Evolutionary conservation across 352 stramenopile species (phyloP), one percentile per base, ranked within the genome.

Genomic region (Phytophthora ramorum): DNA sequence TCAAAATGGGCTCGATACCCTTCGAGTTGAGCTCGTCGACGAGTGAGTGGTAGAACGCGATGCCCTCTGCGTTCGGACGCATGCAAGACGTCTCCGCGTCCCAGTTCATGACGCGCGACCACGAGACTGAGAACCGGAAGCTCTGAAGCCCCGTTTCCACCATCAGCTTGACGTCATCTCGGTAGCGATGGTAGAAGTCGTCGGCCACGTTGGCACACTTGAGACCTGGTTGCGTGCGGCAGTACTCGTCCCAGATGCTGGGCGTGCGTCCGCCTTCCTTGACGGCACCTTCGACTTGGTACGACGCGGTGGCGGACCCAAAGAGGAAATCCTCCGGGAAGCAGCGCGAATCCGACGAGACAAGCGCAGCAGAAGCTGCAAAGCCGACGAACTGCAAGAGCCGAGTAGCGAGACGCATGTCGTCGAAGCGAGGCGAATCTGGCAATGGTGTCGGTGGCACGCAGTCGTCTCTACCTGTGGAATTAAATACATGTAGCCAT

Each of bases 211-310:
- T 87, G 28, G 92, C 95, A 19, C 73, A 97, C 40, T 95, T 79
- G 12, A 85, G 46, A 52, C 87, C 64, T 16, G 78, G 54, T 6
- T 83, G 68, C 70, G n/a, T n/a, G 19, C 77, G 77, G 38, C 85
- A 96, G 61, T 90, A 98, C 17, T 83, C 85, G 81, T 99, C 95
- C 96, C 96, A 98, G 53, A 98, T 97, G 12, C 76, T 28, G 24
- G 24, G 24, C 24, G 24, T 28, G 24, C 24, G 24, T 2, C 24
- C 24, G 24, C 24, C 24, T 28, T 28, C 24, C 24, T 28, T 28
- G 24, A 28, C 24, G 24, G 24, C 24, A 5, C 24, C 24, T 28
- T 98, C 95, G 43, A 98, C 91, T 69, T 98, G 93, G 76, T 97
- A 98, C 19, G 85, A 69, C 3, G 93, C 90, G 7, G 93, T 98